Evolutionary conservation across 768 basidiomycete species (phyloP).

Genomic region (Mycena polygramma): DNA sequence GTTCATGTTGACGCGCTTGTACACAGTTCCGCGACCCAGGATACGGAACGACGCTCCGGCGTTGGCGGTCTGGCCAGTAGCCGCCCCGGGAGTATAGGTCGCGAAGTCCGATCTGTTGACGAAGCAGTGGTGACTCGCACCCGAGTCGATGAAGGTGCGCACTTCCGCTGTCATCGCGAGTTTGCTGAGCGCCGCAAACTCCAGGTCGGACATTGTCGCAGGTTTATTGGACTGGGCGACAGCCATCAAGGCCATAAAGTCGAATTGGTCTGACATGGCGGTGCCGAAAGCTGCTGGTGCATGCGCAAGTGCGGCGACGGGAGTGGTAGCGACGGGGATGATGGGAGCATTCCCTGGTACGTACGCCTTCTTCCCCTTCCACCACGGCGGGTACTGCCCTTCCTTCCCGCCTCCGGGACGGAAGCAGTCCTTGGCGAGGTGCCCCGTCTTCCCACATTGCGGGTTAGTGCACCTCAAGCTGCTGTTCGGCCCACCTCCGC

Average conservation of each 20-base stretch:
- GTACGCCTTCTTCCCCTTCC: conserved; percentile 26
- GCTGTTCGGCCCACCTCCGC: too few relatives aligned
- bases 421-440: too few relatives aligned
- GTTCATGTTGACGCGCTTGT: too few relatives aligned
- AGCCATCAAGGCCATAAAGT: neutral
- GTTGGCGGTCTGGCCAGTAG: too few relatives aligned
- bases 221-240: neutral
- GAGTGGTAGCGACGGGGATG: neutral
- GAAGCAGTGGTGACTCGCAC: conserved; percentile 1
- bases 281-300: neutral
- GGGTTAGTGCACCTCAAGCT: too few relatives aligned
- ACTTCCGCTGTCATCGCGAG: neutral
- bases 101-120: neutral
- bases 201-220: neutral
- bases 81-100: neutral
- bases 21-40: too few relatives aligned
- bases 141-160: neutral
- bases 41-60: too few relatives aligned
- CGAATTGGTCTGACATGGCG: conserved; percentile 3
- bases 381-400: conserved; percentile 38
- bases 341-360: neutral
- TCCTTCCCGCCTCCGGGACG: too few relatives aligned
- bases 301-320: too few relatives aligned
- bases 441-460: too few relatives aligned
- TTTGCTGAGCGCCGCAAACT: neutral